Base-by-base conservation (phyloP, 2,329 filamentous ascomycete species). In the Fusarium sp. region DNA sequence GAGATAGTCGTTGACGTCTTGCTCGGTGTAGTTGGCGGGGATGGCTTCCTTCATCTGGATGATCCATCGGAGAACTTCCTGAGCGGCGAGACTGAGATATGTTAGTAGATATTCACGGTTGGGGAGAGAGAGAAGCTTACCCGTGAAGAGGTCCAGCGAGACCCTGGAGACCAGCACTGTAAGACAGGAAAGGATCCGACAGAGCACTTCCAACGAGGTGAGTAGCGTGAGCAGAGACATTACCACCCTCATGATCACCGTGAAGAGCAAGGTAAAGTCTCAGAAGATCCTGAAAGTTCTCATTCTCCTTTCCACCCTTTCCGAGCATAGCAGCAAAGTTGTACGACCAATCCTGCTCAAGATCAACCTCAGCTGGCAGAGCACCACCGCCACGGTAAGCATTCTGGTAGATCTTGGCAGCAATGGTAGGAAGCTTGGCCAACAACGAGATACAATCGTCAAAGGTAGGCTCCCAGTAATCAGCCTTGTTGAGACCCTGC, bases 391-490 rank as follows among this genome's bases (percentile, higher is more conserved):
- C 90, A 77, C 90, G 87, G 89, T 96, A 94, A 73, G 94, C 88
- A 83, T 96, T 96, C 80, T 97, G 94, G 88, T 99, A 98, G 80
- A 99, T 98, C 85, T 97, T 97, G 67, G 96, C 96, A 33, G 96
- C 96, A 77, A 99, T 95, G 70, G 94, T 97, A 72, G 96, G 96
- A 60, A 99, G 92, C 88, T 99, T 99, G 72, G 96, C 96, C 64
- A 99, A 89, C 71, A 99, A 89, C 53, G 93, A 94, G 83, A 99
- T 97, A 82, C 90, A 92, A 86, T 99, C 96, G 81, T 98, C 96
- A 81, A 97, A 98, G 49, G 94, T 97, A 19, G 96, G 94, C 86
- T 98, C 96, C 96, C 96, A 99, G 90, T 98, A 98, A 78, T 98
- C 94, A 60, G 94, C 94, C 88, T 98, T 99, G 88, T 92, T 93